Percentiles rank a stretch among this genome's conserved stretches.
Evolutionary conservation across 2,329 filamentous ascomycete genomes (phyloP).

Genomic region (Hypoxylon sp.): DNA sequence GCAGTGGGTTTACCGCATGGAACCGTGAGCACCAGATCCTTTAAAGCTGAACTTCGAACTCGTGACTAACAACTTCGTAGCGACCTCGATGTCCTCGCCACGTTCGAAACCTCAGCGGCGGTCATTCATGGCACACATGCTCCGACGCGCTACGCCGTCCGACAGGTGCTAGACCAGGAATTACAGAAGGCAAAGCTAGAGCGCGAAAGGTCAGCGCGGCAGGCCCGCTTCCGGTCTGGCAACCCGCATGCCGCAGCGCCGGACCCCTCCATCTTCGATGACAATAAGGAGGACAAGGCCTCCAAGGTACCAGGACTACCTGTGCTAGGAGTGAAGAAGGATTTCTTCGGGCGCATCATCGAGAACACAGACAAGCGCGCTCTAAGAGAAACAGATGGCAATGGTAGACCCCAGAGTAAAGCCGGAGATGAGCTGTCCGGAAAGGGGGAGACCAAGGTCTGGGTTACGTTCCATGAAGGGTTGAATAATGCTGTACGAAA

Average conservation of each 20-base stretch:
- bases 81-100: conserved; percentile 81
- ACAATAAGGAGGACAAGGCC: conserved; percentile 58
- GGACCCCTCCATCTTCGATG: conserved; percentile 51
- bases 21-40: conserved; percentile 75
- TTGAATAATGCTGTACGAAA: conserved; percentile 85
- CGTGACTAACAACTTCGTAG: conserved; percentile 54
- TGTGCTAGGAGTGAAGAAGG: conserved; percentile 57
- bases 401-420: conserved; percentile 49
- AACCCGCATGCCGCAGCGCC: conserved; percentile 49
- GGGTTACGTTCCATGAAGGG: conserved; percentile 83
- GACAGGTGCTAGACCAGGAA: conserved; percentile 94
- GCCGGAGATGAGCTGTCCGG: conserved; percentile 49
- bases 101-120: conserved; percentile 77
- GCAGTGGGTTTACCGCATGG: conserved; percentile 92
- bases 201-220: conserved; percentile 75
- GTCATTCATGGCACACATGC: conserved; percentile 70
- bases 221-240: conserved; percentile 74
- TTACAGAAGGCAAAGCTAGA: conserved; percentile 79
- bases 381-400: conserved; percentile 58
- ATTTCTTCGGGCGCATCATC: conserved; percentile 59
- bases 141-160: conserved; percentile 90
- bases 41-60: background rate
- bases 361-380: conserved; percentile 53
- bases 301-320: conserved; percentile 49
- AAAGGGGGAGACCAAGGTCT: conserved; percentile 70